Evolutionary conservation across 73 alveolate genomes (phyloP).

Genomic region (Uronychia binucleata): DNA sequence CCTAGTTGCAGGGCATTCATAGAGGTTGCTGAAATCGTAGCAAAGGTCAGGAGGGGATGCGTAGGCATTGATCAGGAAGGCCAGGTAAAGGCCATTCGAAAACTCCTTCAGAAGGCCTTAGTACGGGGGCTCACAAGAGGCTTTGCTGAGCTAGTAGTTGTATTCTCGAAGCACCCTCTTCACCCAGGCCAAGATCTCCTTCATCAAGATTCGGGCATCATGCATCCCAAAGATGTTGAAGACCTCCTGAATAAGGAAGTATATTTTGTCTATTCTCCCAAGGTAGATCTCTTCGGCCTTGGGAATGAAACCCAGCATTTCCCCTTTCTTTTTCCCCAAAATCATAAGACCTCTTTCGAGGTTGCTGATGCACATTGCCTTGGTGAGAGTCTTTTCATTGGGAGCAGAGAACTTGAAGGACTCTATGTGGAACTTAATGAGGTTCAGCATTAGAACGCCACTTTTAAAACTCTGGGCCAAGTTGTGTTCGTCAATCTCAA

Average conservation of each 20-base stretch:
- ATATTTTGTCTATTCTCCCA: background rate
- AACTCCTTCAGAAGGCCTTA: background rate
- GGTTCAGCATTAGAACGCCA: background rate
- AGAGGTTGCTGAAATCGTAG: background rate
- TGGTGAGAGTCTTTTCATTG: background rate
- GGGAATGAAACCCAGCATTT: background rate
- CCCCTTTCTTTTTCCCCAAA: background rate
- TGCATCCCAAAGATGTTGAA: constrained; percentile 1
- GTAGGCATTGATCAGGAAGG: background rate
- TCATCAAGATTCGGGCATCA: background rate
- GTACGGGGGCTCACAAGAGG: constrained; percentile 1
- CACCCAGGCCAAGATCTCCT: background rate
- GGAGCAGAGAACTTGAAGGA: background rate
- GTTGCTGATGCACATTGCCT: background rate
- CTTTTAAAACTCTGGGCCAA: background rate
- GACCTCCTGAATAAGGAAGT: background rate
- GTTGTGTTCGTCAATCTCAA: background rate
- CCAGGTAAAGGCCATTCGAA: background rate
- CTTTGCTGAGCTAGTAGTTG: background rate
- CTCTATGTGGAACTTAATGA: background rate
- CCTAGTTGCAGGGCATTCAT: background rate
- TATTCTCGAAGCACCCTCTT: background rate
- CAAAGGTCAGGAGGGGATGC: background rate
- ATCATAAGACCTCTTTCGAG: background rate
- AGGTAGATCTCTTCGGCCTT: background rate